These are phyloP conservation scores for Exophiala sp. DNA, from an alignment of 2,329 filamentous ascomycete species.

Conservation along the genomic window DNA sequence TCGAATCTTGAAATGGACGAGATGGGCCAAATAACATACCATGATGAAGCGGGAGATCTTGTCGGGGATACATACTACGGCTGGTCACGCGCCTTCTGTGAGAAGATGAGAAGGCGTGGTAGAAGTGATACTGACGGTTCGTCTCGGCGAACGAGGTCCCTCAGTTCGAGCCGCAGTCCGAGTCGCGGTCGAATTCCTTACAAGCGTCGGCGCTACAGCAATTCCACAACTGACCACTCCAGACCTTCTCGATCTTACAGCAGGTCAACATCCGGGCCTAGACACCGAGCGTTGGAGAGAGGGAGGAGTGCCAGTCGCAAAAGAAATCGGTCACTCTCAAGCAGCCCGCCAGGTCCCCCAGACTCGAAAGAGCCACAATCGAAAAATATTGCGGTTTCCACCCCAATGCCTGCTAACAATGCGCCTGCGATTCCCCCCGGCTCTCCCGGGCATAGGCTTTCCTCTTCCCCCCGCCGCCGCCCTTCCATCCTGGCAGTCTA, in stretches of 20 bases:
- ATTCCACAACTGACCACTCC: constrained; percentile 33
- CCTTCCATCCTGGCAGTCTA: constrained; percentile 1
- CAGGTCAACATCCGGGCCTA: constrained; percentile 30
- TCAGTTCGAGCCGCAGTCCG: constrained; percentile 34
- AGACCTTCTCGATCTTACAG: constrained; percentile 28
- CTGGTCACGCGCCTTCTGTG: constrained; percentile 74
- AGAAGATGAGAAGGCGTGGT: constrained; percentile 62
- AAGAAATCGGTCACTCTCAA: constrained; percentile 14
- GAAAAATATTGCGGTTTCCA: background rate
- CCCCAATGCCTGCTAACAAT: constrained; percentile 1
- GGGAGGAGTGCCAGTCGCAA: constrained; percentile 10
- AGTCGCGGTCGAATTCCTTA: constrained; percentile 43
- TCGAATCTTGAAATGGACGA: constrained; percentile 62
- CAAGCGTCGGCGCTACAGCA: constrained; percentile 39
- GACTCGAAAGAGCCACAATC: background rate
- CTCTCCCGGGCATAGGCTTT: constrained; percentile 5
- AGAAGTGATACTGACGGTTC: constrained; percentile 21
- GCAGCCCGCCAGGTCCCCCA: constrained; percentile 23
- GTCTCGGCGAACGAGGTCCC: constrained; percentile 10
- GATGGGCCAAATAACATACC: constrained; percentile 62
- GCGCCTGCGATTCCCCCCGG: constrained; percentile 27
- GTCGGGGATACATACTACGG: constrained; percentile 76
- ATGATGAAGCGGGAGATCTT: constrained; percentile 61
- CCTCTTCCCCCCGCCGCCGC: constrained; percentile 14
- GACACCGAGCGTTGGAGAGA: background rate